These are phyloP conservation scores for Didymella arachidicola DNA, from an alignment of 2,329 filamentous ascomycete species.

Conservation along the genomic window DNA sequence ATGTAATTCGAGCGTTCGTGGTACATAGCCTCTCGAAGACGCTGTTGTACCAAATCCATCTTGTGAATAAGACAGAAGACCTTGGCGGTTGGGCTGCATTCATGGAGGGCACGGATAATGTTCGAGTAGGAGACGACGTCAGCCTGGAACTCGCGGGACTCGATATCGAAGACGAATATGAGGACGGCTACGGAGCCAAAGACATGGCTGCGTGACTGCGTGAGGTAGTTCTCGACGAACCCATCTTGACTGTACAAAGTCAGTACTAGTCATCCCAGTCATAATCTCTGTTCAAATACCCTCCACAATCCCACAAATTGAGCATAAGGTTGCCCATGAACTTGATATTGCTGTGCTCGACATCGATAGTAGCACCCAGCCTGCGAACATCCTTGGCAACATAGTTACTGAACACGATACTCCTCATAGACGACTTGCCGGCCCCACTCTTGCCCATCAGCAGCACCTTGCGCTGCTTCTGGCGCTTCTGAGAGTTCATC, in stretches of 20 bases:
- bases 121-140: constrained; percentile 92
- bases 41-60: constrained; percentile 91
- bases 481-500: constrained; percentile 55
- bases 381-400: constrained; percentile 94
- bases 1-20: constrained; percentile 82
- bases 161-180: constrained; percentile 99
- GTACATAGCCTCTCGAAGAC: constrained; percentile 81
- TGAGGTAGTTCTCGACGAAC: constrained; percentile 98
- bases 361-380: constrained; percentile 94
- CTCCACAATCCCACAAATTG: constrained; percentile 98
- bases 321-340: constrained; percentile 97
- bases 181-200: constrained; percentile 96
- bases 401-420: constrained; percentile 99
- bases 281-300: constrained; percentile 57
- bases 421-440: constrained; percentile 97
- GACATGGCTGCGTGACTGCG: constrained; percentile 92
- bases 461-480: constrained; percentile 63
- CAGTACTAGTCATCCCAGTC: constrained; percentile 13
- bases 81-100: constrained; percentile 81
- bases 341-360: constrained; percentile 97
- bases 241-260: constrained; percentile 77
- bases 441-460: constrained; percentile 91
- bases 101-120: constrained; percentile 85
- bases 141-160: constrained; percentile 90
- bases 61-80: constrained; percentile 98